phyloP scores from a whole-genome alignment of 2,329 filamentous ascomycete species.

The Alternaria sp. region DNA sequence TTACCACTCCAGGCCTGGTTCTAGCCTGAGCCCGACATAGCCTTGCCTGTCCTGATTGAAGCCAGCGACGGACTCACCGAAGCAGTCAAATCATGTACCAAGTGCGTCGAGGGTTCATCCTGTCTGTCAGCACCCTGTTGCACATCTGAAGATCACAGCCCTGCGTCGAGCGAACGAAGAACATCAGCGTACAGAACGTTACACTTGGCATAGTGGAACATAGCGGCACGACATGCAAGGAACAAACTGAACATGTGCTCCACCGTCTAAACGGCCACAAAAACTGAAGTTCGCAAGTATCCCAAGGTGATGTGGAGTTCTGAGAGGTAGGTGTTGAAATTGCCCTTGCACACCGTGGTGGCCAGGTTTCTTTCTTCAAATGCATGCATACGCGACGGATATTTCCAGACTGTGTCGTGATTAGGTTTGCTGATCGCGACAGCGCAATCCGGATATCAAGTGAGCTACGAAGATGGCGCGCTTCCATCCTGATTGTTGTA shows the following conservation, averaged over 20 bases:
- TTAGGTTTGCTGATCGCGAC: not conserved
- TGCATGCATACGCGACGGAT: not conserved
- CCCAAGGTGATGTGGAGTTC: not conserved
- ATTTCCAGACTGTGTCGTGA: not conserved
- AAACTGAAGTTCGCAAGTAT: not conserved
- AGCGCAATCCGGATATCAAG: not conserved
- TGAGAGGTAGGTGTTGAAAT: not conserved
- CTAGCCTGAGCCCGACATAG: constrained; percentile 18
- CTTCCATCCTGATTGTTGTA: not conserved
- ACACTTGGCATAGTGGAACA: not conserved
- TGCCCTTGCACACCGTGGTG: not conserved
- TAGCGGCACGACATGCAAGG: not conserved
- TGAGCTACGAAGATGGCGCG: not conserved
- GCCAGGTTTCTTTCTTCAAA: not conserved
- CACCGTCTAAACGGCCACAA: not conserved
- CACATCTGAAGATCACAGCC: constrained; percentile 2
- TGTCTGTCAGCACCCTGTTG: constrained; percentile 2
- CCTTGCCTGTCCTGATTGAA: not conserved
- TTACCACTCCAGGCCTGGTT: constrained; percentile 14
- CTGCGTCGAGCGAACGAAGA: not conserved
- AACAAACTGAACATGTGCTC: not conserved
- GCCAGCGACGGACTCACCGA: constrained; percentile 2
- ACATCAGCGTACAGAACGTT: not conserved
- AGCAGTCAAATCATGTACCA: constrained; percentile 1
- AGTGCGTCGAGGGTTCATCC: constrained; percentile 1